Base-by-base conservation (phyloP, 345 rosid genomes). In the Salix dunnii region DNA sequence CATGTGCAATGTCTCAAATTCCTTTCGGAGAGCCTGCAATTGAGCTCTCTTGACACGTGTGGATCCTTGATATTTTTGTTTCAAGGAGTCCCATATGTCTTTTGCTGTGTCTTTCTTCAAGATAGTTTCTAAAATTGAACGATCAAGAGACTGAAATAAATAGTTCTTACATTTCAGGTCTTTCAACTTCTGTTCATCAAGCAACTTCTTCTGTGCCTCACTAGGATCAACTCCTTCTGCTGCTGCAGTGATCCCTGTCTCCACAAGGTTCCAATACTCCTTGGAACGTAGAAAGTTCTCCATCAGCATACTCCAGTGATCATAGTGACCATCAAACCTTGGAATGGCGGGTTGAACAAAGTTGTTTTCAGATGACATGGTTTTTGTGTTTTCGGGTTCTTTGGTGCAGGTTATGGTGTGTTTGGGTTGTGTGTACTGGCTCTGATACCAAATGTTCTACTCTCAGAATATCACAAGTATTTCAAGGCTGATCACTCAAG, bases 151-250 rank as follows among this genome's bases (percentile, higher is more conserved):
- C 12, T 61, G 27, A 25, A 61, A 61, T 7, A 61, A 25, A 61
- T 61, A 61, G 65, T 61, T 61, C 65, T 61, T 61, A 10, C 21
- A n/a, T 61, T 61, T 61, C 65, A 61, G 30, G n/a, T 66, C 69
- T 33, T 66, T 66, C 46, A 18, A 5, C 25, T 66, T 31, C 46
- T 66, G 10, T 0, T 66, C 46, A 4, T 21, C 7, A 28, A 30
- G 16, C 18, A n/a, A 2, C 0, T 66, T 66, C 18, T 33, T 2
- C 33, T 66, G 46, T 5, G n/a, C 25, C 18, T 66, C 70, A 30
- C 1, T 66, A 5, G 5, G 25, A 16, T 31, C 42, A 38, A 66
- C 46, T 66, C 70, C 25, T 33, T 66, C 14, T 66, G 25, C 25
- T 30, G 27, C 42, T 4, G 46, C 1, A 33, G 42, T 18, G 42